Evolutionary conservation across 75 land plant species (phyloP).

Genomic region (Pinus albicaulis): DNA sequence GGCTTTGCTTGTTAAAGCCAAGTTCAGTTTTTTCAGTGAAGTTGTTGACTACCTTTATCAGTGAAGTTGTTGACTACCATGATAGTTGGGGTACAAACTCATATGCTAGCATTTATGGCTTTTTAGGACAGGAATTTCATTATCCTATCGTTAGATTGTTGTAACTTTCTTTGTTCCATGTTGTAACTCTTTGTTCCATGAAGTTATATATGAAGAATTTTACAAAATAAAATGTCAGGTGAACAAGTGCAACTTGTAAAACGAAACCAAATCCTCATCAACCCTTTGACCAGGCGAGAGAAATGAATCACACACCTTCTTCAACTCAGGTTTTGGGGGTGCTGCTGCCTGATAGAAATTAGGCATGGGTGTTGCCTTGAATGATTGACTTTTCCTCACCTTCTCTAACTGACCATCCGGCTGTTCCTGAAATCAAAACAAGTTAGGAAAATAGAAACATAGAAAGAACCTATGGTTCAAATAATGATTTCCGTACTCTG

Average conservation of each 20-base stretch:
- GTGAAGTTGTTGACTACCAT: too few species aligned
- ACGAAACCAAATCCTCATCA: not conserved
- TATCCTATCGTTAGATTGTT: not conserved
- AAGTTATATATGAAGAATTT: not conserved
- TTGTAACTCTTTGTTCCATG: not conserved
- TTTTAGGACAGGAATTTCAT: too few species aligned
- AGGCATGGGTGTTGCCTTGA: slow-evolving; percentile 38
- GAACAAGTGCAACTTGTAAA: not conserved
- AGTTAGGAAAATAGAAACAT: not conserved
- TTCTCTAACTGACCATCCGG: slow-evolving; percentile 22
- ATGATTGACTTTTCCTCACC: slow-evolving; percentile 32
- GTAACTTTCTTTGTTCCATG: not conserved
- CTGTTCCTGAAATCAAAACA: slow-evolving; percentile 13
- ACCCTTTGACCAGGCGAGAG: not conserved
- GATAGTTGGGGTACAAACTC: too few species aligned
- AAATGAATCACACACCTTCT: slow-evolving; percentile 16
- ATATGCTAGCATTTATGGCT: too few species aligned
- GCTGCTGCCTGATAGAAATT: slow-evolving; percentile 28
- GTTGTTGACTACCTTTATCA: too few species aligned
- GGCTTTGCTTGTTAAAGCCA: too few species aligned
- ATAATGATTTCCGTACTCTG: not conserved
- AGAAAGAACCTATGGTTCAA: not conserved
- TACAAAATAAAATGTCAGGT: not conserved
- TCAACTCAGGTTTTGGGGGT: slow-evolving; percentile 27
- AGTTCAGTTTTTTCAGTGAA: too few species aligned